Percentiles rank a stretch among this genome's conserved stretches.
Conservation (phyloP, 2,329 filamentous ascomycete species). For the Tympanopsis confertula region DNA sequence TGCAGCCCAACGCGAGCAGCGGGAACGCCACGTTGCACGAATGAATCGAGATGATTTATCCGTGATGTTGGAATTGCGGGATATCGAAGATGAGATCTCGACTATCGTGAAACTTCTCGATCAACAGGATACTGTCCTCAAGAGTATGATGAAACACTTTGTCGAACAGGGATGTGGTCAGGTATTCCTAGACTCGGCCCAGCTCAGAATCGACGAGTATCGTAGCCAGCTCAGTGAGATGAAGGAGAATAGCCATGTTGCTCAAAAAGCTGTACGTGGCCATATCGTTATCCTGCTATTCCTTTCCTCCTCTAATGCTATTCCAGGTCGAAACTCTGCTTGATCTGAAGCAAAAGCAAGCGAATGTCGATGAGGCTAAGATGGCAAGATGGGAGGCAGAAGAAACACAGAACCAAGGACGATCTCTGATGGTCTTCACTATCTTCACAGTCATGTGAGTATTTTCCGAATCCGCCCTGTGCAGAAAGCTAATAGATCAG, state of each 20-base stretch:
- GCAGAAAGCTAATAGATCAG: conserved; percentile 6
- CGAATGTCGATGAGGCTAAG: conserved; percentile 54
- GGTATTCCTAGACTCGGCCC: conserved; percentile 37
- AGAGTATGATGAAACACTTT: conserved; percentile 20
- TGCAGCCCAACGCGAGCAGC: conserved; percentile 27
- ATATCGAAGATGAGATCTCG: conserved; percentile 51
- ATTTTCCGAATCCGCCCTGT: neutral
- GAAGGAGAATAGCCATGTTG: conserved; percentile 41
- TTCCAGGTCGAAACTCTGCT: conserved; percentile 48
- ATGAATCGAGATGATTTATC: conserved; percentile 54
- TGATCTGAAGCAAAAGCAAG: conserved; percentile 56
- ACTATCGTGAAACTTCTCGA: conserved; percentile 45
- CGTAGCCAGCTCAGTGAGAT: conserved; percentile 41
- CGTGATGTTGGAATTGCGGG: conserved; percentile 47
- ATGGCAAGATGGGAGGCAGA: conserved; percentile 51
- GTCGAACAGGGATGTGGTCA: conserved; percentile 21
- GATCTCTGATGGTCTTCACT: conserved; percentile 56
- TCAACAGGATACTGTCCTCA: conserved; percentile 38
- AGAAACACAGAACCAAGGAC: conserved; percentile 47
- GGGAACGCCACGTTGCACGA: conserved; percentile 31
- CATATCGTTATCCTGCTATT: conserved; percentile 12
- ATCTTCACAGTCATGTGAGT: conserved; percentile 44
- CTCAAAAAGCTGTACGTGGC: conserved; percentile 39
- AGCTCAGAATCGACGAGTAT: conserved; percentile 41
- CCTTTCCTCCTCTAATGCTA: conserved; percentile 10